Base-by-base conservation (phyloP, 805 yeast genomes). In the Nakazawaea ambrosiae region DNA sequence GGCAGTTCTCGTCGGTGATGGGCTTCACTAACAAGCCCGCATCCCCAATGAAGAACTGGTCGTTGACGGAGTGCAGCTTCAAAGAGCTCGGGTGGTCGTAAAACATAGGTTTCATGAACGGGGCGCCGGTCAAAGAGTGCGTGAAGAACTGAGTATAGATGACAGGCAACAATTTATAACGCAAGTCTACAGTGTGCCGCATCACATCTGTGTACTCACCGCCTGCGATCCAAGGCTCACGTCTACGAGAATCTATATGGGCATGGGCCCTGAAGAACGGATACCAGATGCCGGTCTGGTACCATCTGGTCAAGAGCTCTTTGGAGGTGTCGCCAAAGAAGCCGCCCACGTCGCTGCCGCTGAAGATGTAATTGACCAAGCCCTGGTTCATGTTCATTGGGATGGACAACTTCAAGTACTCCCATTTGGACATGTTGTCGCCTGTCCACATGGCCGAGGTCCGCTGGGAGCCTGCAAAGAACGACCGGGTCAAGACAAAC, bases 221-320 rank as follows among this genome's bases (percentile, higher is more conserved):
- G 7, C 84, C 83, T 2, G 82, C 68, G 32, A 90, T 56, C 80
- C 87, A 90, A 1, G 98, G 98, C 56, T 92, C 98, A 45, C 96
- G 74, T 60, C 97, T 77, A 51, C 81, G 70, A 1, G 96, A 69
- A 57, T 92, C 98, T 37, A 90, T 83, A 61, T 92, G 97, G 0
- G 97, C 97, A 61, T 92, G 99, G 0, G 81, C 97, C 51, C 98
- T 70, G 65, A 92, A 90, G 51, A 92, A 92, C 25, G 98, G 98
- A 59, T 90, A 89, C 81, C 94, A 90, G 20, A 84, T 75, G 41
- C 97, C 98, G 2, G 95, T 70, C 57, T 92, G 98, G 55, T 89
- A 90, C 98, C 98, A 92, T 51, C 99, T 71, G 0, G 84, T 73
- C 41, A 86, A 65, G 43, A 92, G 61, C 51, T 92, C 97, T 25